Conservation (phyloP, 1,284 basidiomycete species). For the Boletus sp. region DNA sequence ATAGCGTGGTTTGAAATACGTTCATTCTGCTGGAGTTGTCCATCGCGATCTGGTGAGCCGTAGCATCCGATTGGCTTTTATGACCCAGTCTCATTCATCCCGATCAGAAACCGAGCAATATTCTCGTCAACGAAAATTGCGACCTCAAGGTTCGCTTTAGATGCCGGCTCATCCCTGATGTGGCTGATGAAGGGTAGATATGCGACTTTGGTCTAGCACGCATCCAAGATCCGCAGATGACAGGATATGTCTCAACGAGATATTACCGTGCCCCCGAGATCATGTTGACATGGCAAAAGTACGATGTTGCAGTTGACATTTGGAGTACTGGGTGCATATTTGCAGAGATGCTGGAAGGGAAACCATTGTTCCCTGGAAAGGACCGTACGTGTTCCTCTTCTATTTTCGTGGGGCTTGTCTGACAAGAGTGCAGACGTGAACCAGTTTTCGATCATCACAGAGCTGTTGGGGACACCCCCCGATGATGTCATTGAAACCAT, state of each 20-base stretch:
- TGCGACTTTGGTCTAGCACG: constrained; percentile 98
- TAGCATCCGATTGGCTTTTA: neutral
- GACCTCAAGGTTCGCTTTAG: constrained; percentile 72
- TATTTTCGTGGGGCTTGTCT: neutral
- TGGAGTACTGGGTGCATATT: constrained; percentile 99
- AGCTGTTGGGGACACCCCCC: constrained; percentile 94
- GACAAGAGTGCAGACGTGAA: constrained; percentile 79
- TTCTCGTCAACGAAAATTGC: constrained; percentile 99
- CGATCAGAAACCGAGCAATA: constrained; percentile 93
- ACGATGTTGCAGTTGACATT: constrained; percentile 98
- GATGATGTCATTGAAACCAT: constrained; percentile 99
- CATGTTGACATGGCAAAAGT: constrained; percentile 99
- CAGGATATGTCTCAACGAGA: constrained; percentile 97
- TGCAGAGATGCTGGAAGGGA: constrained; percentile 99
- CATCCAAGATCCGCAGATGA: constrained; percentile 99
- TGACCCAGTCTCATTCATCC: neutral
- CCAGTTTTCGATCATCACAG: constrained; percentile 99
- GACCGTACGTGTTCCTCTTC: constrained; percentile 65
- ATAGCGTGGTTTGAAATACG: constrained; percentile 96
- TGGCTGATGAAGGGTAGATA: constrained; percentile 53
- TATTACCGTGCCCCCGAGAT: constrained; percentile 99
- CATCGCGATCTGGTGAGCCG: constrained; percentile 85
- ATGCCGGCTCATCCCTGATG: constrained; percentile 3
- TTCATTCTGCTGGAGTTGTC: constrained; percentile 98
- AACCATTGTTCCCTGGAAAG: constrained; percentile 98